phyloP scores from a whole-genome alignment of 371 early-diverging fungal species.

The Mortierella sp. region DNA sequence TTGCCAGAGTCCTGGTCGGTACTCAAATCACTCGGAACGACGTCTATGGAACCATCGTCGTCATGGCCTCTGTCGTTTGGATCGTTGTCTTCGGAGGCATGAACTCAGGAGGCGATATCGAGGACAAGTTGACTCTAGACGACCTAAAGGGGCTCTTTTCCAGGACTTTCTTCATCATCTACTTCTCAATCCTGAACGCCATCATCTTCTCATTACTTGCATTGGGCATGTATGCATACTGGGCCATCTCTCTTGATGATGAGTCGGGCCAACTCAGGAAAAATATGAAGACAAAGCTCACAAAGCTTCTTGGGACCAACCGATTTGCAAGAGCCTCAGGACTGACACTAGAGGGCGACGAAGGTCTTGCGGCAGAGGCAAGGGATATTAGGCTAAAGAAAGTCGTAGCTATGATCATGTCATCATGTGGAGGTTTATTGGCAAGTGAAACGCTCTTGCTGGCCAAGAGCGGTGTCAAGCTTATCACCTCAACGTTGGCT shows the following conservation, averaged over 20 bases:
- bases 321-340: constrained; percentile 34
- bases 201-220: constrained; percentile 63
- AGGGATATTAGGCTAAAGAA: constrained; percentile 56
- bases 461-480: constrained; percentile 75
- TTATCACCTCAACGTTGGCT: constrained; percentile 66
- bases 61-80: constrained; percentile 73
- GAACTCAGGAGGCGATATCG: constrained; percentile 70
- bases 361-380: constrained; percentile 20
- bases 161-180: constrained; percentile 71
- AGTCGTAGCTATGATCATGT: constrained; percentile 72
- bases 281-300: constrained; percentile 34
- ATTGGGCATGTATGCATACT: constrained; percentile 69
- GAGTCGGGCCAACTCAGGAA: constrained; percentile 47
- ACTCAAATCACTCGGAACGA: constrained; percentile 74
- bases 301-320: constrained; percentile 26
- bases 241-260: constrained; percentile 59
- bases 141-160: constrained; percentile 68
- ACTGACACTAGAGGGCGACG: constrained; percentile 26
- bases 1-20: constrained; percentile 77
- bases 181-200: constrained; percentile 72
- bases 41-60: constrained; percentile 75
- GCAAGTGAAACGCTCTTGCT: constrained; percentile 75
- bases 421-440: constrained; percentile 71
- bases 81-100: constrained; percentile 78
- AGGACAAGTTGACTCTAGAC: constrained; percentile 67